Evolutionary conservation across 257 asterid genomes (phyloP), one percentile per base, ranked within the genome.

Genomic region (Voacanga thouarsii): DNA sequence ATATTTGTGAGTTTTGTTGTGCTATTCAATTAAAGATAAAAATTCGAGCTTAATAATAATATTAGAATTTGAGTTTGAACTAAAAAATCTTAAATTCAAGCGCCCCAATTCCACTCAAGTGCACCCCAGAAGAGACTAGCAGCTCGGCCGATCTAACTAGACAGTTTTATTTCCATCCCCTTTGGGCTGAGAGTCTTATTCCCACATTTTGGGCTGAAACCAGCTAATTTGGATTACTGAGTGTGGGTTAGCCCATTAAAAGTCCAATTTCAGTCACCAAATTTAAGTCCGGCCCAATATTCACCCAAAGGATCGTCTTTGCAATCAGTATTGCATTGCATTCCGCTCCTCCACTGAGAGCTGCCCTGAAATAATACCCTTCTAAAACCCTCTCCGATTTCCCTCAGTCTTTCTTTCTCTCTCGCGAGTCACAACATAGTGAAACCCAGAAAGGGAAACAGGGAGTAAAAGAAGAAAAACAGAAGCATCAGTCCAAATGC

Each of bases 401-500:
- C 12, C 49, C 45, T 14, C 11, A 12, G 44, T 16, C 69, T 64
- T 1, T 37, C 43, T 30, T 33, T 15, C 30, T 0, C 79, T 21
- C 21, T 43, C 60, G 3, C 64, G 11, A 2, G 26, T 23, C 10
- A 23, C 49, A 9, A 23, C 49, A 9, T 19, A 19, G 51, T 60
- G 26, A 49, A 43, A 37, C 4, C 47, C 49, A 9, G 18, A 2
- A 39, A 12, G 47, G 71, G 49, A 19, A 2, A 16, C 37, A 66
- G 7, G 12, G 15, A 8, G 15, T 3, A 6, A 37, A 39, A 8
- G 4, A 37, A 66, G 12, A 16, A 10, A 66, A 61, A 30, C 45
- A 39, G 72, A 33, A 37, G 69, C 63, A 72, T 65, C 37, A 53
- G 47, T 41, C 69, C 88, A 75, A 83, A 92, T 93, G 99, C 86